Evolutionary conservation across 768 basidiomycete species (phyloP).

Genomic region (Leccinum fibrillosum): DNA sequence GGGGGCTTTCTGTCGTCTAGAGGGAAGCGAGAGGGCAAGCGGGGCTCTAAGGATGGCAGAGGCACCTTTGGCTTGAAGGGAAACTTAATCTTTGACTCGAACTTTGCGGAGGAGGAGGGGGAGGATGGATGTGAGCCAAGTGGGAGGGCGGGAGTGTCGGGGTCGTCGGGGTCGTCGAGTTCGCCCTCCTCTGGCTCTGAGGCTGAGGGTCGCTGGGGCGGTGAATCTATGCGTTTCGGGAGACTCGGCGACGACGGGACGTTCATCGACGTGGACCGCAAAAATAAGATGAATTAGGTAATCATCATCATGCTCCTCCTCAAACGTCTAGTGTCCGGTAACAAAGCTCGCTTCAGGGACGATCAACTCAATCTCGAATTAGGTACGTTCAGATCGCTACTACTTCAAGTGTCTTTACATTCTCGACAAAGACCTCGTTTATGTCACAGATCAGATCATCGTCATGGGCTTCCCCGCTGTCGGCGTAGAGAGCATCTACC

Average conservation of each 20-base stretch:
- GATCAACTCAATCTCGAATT: constrained; percentile 65
- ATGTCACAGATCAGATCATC: constrained; percentile 72
- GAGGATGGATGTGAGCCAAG: constrained; percentile 28
- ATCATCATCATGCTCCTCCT: constrained; percentile 56
- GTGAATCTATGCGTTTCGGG: constrained; percentile 59
- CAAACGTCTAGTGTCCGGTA: constrained; percentile 75
- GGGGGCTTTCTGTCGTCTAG: constrained; percentile 23
- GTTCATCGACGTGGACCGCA: constrained; percentile 12
- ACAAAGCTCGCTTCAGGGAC: constrained; percentile 76
- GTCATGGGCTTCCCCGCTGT: constrained; percentile 84
- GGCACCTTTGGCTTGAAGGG: constrained; percentile 60
- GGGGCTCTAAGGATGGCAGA: constrained; percentile 3
- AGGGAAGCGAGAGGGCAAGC: constrained; percentile 34
- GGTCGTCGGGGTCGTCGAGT: constrained; percentile 53
- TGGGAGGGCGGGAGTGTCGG: constrained; percentile 2
- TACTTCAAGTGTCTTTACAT: constrained; percentile 3
- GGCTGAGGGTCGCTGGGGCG: constrained; percentile 53
- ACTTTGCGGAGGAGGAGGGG: constrained; percentile 34
- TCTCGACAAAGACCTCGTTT: constrained; percentile 48
- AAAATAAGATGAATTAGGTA: constrained; percentile 3
- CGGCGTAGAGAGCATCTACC: constrained; percentile 75
- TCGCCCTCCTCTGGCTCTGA: constrained; percentile 81
- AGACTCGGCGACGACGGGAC: constrained; percentile 12
- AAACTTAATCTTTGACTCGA: constrained; percentile 55
- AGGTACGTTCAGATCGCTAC: constrained; percentile 38